Evolutionary conservation across 768 basidiomycete species (phyloP).

Genomic region (Sporobolomyces roseus): DNA sequence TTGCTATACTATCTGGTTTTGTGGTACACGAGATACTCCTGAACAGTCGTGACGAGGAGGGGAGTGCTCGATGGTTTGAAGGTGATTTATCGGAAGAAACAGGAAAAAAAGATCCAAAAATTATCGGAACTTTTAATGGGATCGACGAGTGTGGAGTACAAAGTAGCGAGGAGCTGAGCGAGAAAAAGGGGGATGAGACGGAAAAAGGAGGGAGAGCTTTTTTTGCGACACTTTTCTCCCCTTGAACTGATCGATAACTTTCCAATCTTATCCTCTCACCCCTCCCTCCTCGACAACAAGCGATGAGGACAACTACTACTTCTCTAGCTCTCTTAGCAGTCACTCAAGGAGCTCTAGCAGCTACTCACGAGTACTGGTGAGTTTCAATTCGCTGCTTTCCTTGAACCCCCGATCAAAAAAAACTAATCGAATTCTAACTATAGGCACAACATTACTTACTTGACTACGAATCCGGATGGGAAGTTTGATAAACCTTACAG

Average conservation of each 20-base stretch:
- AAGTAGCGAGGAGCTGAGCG: not conserved
- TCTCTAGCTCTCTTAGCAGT: not conserved
- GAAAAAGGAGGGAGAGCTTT: not conserved
- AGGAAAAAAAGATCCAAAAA: too few relatives aligned
- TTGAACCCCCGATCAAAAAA: not conserved
- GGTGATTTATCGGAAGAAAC: too few relatives aligned
- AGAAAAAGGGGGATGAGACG: not conserved
- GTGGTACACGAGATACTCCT: too few relatives aligned
- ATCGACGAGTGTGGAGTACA: too few relatives aligned
- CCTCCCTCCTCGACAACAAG: not conserved
- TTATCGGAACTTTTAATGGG: too few relatives aligned
- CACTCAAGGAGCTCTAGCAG: not conserved
- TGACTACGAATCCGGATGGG: slow-evolving; percentile 78
- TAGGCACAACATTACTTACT: slow-evolving; percentile 84
- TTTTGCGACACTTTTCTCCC: not conserved
- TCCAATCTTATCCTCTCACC: not conserved
- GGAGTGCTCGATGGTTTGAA: too few relatives aligned
- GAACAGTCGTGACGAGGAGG: too few relatives aligned
- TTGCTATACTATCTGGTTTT: too few relatives aligned
- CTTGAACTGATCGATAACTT: not conserved
- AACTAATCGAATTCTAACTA: not conserved
- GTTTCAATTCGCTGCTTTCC: not conserved
- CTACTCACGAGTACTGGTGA: slow-evolving; percentile 17
- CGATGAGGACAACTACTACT: not conserved
- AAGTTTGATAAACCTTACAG: slow-evolving; percentile 64